phyloP scores from a whole-genome alignment of 441 rosid species.

The Erysimum cheiri region DNA sequence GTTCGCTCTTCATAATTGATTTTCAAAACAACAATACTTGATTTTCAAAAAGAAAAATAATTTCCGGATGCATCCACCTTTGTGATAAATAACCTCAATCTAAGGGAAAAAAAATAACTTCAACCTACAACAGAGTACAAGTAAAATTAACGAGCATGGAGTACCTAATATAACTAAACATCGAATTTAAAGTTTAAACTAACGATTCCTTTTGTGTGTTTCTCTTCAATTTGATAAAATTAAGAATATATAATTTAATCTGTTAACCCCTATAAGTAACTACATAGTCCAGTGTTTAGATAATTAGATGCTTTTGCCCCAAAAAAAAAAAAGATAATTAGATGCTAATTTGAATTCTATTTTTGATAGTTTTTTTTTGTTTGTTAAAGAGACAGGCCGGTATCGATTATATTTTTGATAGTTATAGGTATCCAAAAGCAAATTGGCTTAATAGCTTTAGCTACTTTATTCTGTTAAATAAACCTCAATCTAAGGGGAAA shows the following conservation, averaged over 20 bases:
- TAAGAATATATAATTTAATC: background rate
- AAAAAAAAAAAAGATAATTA: no score
- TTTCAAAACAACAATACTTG: background rate
- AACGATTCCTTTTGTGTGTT: background rate
- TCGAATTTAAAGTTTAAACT: background rate
- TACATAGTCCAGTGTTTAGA: background rate
- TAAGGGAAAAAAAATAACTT: background rate
- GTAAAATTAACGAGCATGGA: background rate
- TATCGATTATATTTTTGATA: no score
- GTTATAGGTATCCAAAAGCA: no score
- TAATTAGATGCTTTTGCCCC: slow-evolving; percentile 25
- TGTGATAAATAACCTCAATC: no score
- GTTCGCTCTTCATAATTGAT: background rate
- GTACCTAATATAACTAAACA: background rate
- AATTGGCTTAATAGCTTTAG: no score
- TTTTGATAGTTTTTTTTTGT: no score
- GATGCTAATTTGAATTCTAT: no score
- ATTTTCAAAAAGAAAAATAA: background rate
- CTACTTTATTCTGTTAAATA: no score
- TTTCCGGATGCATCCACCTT: background rate
- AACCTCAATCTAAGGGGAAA: no score
- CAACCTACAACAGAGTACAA: background rate
- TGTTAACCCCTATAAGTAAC: background rate
- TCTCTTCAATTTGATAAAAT: background rate
- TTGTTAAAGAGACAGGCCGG: no score